Percentiles rank a stretch among this genome's conserved stretches.
Evolutionary conservation across 495 filamentous ascomycete species (phyloP).

Genomic region (Terfezia claveryi): DNA sequence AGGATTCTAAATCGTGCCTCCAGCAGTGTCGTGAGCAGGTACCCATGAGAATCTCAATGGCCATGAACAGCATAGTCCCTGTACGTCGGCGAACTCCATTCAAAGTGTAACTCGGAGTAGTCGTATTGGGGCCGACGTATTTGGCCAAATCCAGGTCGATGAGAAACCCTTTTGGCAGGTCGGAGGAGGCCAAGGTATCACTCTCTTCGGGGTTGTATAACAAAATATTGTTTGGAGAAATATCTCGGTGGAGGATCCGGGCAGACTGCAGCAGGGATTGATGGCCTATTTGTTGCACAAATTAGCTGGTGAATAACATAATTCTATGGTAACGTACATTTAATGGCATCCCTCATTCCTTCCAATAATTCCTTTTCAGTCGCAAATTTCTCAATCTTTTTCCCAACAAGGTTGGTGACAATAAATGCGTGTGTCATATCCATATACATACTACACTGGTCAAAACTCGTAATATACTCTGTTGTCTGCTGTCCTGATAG

Average conservation of each 20-base stretch:
- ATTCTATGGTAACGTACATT: neutral
- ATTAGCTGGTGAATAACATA: too few species aligned
- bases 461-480: too few species aligned
- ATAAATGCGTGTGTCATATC: constrained; percentile 1
- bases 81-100: constrained; percentile 6
- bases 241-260: constrained; percentile 7
- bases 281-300: neutral
- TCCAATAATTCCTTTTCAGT: neutral
- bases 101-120: neutral
- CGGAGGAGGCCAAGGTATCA: neutral
- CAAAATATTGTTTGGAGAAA: constrained; percentile 10
- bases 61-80: constrained; percentile 9
- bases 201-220: neutral
- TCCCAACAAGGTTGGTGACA: neutral
- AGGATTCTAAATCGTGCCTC: constrained; percentile 10
- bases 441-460: too few species aligned
- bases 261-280: neutral
- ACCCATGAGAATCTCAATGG: constrained; percentile 5
- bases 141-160: constrained; percentile 11
- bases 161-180: constrained; percentile 5
- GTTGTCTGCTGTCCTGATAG: too few species aligned
- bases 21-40: constrained; percentile 1
- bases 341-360: neutral
- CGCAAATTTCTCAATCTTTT: neutral
- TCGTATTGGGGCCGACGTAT: neutral